Evolutionary conservation across 257 asterid species (phyloP), one percentile per base, ranked within the genome.

Genomic region (Dorcoceras hygrometricum): DNA sequence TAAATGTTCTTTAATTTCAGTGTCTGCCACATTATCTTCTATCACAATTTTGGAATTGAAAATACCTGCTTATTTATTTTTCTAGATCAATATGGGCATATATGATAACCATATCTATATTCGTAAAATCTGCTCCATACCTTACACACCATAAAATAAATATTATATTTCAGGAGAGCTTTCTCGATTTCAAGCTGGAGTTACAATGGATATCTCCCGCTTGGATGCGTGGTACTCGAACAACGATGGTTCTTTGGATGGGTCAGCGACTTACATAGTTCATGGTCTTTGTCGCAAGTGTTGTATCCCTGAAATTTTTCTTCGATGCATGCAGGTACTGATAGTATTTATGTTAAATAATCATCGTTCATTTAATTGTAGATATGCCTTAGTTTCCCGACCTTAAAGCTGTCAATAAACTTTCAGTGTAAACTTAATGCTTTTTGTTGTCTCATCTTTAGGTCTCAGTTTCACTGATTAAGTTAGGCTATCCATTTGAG

Each of bases 211-310:
- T 81, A 90, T 94, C 73, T 88, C 95, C 62, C 75, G 86, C 69
- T 76, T 94, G 77, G 97, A 94, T 81, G 95, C 96, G 74, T 94
- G 97, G 97, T 90, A 88, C 78, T 94, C 96, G 39, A 86, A 80
- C 65, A 75, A 69, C 69, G 84, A 85, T 74, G 97, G 97, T 59
- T 80, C 92, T 62, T 66, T 85, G 63, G 91, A 80, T 76, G 90
- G 80, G 34, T 89, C 95, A 14, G 97, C 99, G n/a, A 85, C 93
- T 12, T 94, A 85, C 68, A 67, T 94, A 73, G 89, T 88, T 36
- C 89, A 90, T 29, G 99, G 99, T 63, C 95, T 94, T 70, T 94
- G 97, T 77, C 99, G 97, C 75, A 85, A 79, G 73, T 94, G 99
- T 82, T 94, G 97, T 86, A 85, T 94, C 65, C 95, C 97, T 16